These are phyloP conservation scores for Annulohypoxylon maeteangense DNA, from an alignment of 495 filamentous ascomycete species.

Conservation along the genomic window DNA sequence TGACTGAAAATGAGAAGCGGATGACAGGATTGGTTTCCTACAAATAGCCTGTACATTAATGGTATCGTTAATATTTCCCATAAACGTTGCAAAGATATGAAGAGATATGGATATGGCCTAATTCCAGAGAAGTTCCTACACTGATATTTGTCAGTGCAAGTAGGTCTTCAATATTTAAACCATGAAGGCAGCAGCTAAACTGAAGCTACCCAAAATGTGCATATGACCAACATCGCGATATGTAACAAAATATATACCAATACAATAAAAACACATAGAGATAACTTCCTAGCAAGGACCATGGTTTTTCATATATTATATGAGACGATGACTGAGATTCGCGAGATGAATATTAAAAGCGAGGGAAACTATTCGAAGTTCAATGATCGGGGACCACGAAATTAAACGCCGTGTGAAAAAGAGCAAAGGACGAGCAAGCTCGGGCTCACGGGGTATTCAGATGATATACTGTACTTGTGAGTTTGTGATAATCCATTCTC, in stretches of 20 bases:
- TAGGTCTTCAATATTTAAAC: neutral
- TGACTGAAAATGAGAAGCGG: neutral
- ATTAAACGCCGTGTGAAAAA: neutral
- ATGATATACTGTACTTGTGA: neutral
- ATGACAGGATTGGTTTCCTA: neutral
- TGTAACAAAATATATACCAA: neutral
- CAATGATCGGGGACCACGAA: neutral
- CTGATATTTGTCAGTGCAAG: neutral
- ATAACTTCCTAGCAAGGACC: neutral
- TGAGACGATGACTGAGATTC: neutral
- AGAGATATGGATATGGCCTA: neutral
- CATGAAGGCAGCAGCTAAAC: neutral
- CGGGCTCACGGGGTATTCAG: neutral
- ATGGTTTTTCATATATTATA: neutral
- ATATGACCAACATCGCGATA: neutral
- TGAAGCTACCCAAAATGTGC: neutral
- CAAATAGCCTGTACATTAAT: neutral
- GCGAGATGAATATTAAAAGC: neutral
- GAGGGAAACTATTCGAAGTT: neutral
- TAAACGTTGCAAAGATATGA: neutral
- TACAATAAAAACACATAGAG: neutral
- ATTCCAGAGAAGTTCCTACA: neutral
- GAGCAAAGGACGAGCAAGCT: neutral
- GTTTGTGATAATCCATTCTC: neutral
- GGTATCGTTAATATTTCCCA: neutral